Evolutionary conservation across 2,329 filamentous ascomycete genomes (phyloP), one percentile per base, ranked within the genome.

Genomic region (Cordyceps militaris): DNA sequence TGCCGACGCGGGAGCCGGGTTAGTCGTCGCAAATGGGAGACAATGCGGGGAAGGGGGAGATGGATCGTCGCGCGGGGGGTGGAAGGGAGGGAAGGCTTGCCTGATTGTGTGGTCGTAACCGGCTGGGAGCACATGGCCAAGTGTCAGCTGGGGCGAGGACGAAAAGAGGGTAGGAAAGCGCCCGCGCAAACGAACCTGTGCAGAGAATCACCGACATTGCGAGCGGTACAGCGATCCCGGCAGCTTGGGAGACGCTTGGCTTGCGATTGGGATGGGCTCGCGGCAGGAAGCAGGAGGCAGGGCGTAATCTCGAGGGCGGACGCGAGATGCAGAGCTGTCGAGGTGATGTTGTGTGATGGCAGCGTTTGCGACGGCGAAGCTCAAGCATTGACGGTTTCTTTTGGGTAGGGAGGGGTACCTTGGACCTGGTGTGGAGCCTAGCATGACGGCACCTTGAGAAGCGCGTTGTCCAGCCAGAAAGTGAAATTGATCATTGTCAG

Each of bases 101-200:
- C 81, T 77, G 65, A 84, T 84, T 38, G 81, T 84, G 70, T 84
- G 81, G 72, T 84, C 81, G 68, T 84, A 84, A 63, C 81, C 81
- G 64, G 82, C 81, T 83, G 62, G 28, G n/a, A 51, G 48, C 47
- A 23, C 32, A 32, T 59, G 10, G 8, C 23, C 9, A 5, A 58
- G 21, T 34, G 48, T 26, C n/a, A 54, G 34, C 40, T 53, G 21
- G 30, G 21, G 59, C 30, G 34, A 26, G 36, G 26, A 51, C 38
- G 19, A 19, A 13, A 14, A 24, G 10, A 11, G 26, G 28, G n/a
- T 32, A 11, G 34, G 56, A 66, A 64, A 70, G 66, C 61, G 56
- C 54, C 54, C 38, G 51, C 55, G 55, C 42, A n/a, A n/a, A 64
- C 70, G 64, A 74, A 83, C 81, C 81, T 69, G 81, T 84, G 67